Conservation (phyloP, 345 rosid species). For the Gossypium rotundifolium region DNA sequence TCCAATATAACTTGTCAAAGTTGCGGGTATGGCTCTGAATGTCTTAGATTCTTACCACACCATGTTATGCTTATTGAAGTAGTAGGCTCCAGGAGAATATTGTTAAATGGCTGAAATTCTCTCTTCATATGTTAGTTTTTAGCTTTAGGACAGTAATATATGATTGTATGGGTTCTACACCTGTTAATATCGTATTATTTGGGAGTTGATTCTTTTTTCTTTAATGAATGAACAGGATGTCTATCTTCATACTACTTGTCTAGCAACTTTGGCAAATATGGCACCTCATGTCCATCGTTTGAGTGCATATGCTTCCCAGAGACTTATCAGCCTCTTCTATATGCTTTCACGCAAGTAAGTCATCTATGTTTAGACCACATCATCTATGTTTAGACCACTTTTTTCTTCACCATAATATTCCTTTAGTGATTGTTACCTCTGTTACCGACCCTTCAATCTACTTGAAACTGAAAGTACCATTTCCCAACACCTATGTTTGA, state of each 20-base stretch:
- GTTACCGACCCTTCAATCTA: background rate
- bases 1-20: conserved; percentile 90
- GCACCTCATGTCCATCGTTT: conserved; percentile 94
- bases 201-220: background rate
- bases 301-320: conserved; percentile 97
- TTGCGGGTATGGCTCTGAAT: conserved; percentile 65
- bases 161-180: background rate
- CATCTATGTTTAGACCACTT: background rate
- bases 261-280: conserved; percentile 97
- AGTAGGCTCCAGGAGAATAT: background rate
- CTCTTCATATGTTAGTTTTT: background rate
- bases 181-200: background rate
- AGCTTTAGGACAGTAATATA: background rate
- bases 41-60: background rate
- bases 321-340: conserved; percentile 91
- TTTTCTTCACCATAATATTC: background rate
- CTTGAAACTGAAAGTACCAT: background rate
- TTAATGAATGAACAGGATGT: conserved; percentile 63
- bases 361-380: background rate
- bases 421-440: background rate
- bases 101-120: conserved; percentile 8
- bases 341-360: conserved; percentile 96
- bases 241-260: conserved; percentile 92
- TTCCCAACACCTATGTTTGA: background rate
- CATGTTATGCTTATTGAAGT: background rate